Evolutionary conservation across 225 moss, liverwort and hornwort genomes (phyloP), one percentile per base, ranked within the genome.

Genomic region (Anthoceros angustus): DNA sequence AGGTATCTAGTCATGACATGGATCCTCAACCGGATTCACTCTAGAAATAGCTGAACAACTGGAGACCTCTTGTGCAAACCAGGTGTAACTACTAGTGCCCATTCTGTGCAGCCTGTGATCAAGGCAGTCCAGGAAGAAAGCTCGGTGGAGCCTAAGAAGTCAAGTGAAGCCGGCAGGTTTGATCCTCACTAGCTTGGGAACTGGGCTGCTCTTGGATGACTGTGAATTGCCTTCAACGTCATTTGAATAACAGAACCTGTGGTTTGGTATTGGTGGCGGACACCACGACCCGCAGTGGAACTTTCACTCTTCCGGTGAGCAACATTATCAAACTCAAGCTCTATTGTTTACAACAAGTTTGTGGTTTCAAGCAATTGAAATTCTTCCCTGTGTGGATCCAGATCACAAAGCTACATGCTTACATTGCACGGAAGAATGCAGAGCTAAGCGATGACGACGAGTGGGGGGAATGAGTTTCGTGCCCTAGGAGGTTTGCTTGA

Each of bases 1-100:
- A 84, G 89, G 92, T 92, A 72, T 14, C 45, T 25, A 15, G 6
- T 15, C 23, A 20, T 23, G 23, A 7, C 16, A 9, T 23, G 14
- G 18, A 18, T 15, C 7, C 4, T 7, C n/a, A 20, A 7, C 55
- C 4, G 32, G 32, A 32, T 32, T 32, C 2, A 1, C 32, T 32
- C 2, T 32, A 32, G 32, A 32, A 32, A 32, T 32, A 32, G 32
- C 32, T 32, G 32, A 32, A 32, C 32, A 32, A 32, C 32, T 32
- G 32, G 4, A 32, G 32, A 32, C 32, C 2, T 32, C 32, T 1
- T 32, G 32, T 32, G 32, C 32, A 32, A 32, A 4, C 32, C 32
- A 32, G 32, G 32, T 32, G 4, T 32, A 32, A 32, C 32, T 32
- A 1, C 32, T 32, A 32, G 4, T 32, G 32, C 32, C 32, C 32